Percentiles rank a stretch among this genome's conserved stretches.
phyloP scores from a whole-genome alignment of 306 rosid species.

The Lathyrus sativus region DNA sequence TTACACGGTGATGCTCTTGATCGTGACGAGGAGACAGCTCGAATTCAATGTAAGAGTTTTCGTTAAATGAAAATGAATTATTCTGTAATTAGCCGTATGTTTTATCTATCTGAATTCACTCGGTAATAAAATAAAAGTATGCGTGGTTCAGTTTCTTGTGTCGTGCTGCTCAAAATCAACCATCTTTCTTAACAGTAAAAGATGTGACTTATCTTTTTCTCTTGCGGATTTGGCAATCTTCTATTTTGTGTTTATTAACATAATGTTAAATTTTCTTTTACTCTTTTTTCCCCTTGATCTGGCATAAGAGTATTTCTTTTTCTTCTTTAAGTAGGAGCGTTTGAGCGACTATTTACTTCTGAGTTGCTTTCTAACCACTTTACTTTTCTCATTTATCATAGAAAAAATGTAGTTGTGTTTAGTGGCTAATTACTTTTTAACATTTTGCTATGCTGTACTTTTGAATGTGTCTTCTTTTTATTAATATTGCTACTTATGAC shows the following conservation, averaged over 20 bases:
- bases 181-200: neutral
- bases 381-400: neutral
- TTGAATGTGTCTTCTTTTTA: slow-evolving; percentile 21
- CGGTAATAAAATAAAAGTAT: neutral
- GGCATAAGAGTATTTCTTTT: neutral
- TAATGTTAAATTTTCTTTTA: neutral
- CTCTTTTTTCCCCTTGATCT: neutral
- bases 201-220: neutral
- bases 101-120: neutral
- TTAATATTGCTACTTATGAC: slow-evolving; percentile 21
- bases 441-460: slow-evolving; percentile 5
- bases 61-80: neutral
- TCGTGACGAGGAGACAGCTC: slow-evolving; percentile 89
- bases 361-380: slow-evolving; percentile 7
- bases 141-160: neutral
- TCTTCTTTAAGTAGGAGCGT: slow-evolving; percentile 13
- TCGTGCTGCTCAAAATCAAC: slow-evolving; percentile 25
- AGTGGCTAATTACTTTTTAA: slow-evolving; percentile 12
- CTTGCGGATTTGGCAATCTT: slow-evolving; percentile 2
- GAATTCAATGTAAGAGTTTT: slow-evolving; percentile 69
- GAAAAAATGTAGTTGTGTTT: neutral
- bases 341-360: slow-evolving; percentile 20
- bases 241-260: slow-evolving; percentile 4
- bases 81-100: too few species aligned
- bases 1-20: slow-evolving; percentile 76